Evolutionary conservation across 2,329 filamentous ascomycete genomes (phyloP), one percentile per base, ranked within the genome.

Genomic region (Monosporascus sp.): DNA sequence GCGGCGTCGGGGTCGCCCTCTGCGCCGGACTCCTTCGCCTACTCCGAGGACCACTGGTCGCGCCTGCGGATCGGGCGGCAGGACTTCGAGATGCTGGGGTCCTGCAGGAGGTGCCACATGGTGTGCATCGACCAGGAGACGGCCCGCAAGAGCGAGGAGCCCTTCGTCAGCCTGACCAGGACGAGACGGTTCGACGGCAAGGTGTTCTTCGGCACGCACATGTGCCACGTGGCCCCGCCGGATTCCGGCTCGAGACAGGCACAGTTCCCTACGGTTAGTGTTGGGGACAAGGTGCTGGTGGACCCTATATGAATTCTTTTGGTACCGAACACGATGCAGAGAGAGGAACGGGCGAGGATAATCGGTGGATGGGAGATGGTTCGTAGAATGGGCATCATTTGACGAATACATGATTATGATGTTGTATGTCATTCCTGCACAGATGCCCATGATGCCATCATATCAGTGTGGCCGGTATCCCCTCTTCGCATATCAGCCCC

Each of bases 101-200:
- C 88, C 3, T 99, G 94, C 65, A 82, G 91, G 55, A 78, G 94
- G 55, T 99, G 94, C 63, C 91, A 96, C 68, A 97, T 99, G 92
- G 87, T 99, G 9, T 97, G 93, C 67, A 84, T 97, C 46, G 86
- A 99, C 65, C 94, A 97, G 68, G 76, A 84, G 47, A 96, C 87
- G 14, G 91, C 85, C 0, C 78, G 84, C 58, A 88, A 85, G 68
- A 84, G 85, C 58, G 84, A 91, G 58, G 94, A 97, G 69, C 94
- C 94, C 0, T 96, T 94, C 65, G 82, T 88, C 3, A 97, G 91
- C 1, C 73, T 99, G 54, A 87, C 89, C 2, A 96, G 95, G 75
- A 96, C 90, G 11, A 82, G 94, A 60, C 82, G 89, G 53, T 85
- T 90, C 58, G 85, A 89, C 50, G 90, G 91, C 2, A 91, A 91